phyloP scores from a whole-genome alignment of 2,329 filamentous ascomycete genomes.

The Fusarium scirpi region DNA sequence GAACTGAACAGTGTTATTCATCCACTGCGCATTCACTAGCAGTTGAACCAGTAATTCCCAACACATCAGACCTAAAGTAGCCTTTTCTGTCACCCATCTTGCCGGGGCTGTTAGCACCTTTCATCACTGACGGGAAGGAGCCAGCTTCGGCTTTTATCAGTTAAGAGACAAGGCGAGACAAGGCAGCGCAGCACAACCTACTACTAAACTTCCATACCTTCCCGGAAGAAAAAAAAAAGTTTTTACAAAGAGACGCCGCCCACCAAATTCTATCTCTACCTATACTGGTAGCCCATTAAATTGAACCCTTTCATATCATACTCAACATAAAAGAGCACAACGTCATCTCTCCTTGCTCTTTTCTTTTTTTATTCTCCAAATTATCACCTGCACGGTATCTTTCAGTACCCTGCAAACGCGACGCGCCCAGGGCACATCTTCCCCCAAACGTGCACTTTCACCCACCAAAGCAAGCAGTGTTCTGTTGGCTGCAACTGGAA shows the following conservation, averaged over 20 bases:
- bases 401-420: constrained; percentile 5
- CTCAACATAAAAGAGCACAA: constrained; percentile 5
- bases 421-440: constrained; percentile 11
- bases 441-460: constrained; percentile 39
- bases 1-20: not conserved
- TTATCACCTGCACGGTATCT: not conserved
- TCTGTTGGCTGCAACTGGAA: constrained; percentile 31
- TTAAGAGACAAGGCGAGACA: not conserved
- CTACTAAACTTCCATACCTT: constrained; percentile 1
- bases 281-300: not conserved
- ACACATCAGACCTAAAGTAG: not conserved
- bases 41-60: not conserved
- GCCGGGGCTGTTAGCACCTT: constrained; percentile 9
- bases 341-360: constrained; percentile 7
- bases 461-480: constrained; percentile 32
- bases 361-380: not conserved
- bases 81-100: not conserved
- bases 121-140: constrained; percentile 35
- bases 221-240: constrained; percentile 10
- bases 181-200: constrained; percentile 7
- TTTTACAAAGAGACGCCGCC: constrained; percentile 19
- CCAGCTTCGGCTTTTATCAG: constrained; percentile 30
- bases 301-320: not conserved
- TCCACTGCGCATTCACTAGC: not conserved
- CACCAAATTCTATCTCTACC: constrained; percentile 16